phyloP scores from a whole-genome alignment of 1,284 basidiomycete genomes.

The Marasmius tenuissimus region DNA sequence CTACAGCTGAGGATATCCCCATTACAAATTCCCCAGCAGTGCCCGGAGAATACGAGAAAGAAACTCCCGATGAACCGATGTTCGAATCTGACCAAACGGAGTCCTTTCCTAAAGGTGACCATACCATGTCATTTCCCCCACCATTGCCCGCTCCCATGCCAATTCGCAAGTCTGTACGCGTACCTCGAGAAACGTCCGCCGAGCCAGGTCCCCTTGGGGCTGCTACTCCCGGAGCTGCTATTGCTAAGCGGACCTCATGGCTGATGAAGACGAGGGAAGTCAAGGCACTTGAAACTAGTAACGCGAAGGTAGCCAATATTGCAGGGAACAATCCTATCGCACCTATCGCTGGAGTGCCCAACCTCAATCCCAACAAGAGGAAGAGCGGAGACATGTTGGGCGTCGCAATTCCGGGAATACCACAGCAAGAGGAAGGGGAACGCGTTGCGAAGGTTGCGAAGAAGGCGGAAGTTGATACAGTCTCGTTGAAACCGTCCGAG shows the following conservation, averaged over 20 bases:
- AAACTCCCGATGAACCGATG: neutral
- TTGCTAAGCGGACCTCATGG: slow-evolving; percentile 75
- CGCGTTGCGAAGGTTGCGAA: slow-evolving; percentile 46
- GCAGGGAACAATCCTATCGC: slow-evolving; percentile 11
- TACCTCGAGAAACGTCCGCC: slow-evolving; percentile 44
- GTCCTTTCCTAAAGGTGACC: slow-evolving; percentile 4
- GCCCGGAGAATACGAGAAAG: neutral
- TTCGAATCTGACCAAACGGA: too few relatives aligned
- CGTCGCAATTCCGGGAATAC: slow-evolving; percentile 31
- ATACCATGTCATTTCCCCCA: slow-evolving; percentile 37
- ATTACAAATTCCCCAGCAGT: neutral
- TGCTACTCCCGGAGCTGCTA: slow-evolving; percentile 43
- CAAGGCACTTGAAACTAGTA: slow-evolving; percentile 62
- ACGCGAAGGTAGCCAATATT: slow-evolving; percentile 37
- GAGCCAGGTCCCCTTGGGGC: slow-evolving; percentile 28
- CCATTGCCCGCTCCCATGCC: slow-evolving; percentile 65
- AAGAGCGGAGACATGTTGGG: slow-evolving; percentile 63
- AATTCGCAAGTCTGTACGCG: slow-evolving; percentile 63
- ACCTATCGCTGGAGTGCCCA: slow-evolving; percentile 14
- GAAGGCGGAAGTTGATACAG: slow-evolving; percentile 32
- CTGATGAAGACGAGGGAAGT: slow-evolving; percentile 72
- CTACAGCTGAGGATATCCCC: neutral
- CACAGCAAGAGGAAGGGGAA: slow-evolving; percentile 18
- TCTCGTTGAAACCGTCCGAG: slow-evolving; percentile 25
- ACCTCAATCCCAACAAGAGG: slow-evolving; percentile 43